Evolutionary conservation across 352 stramenopile genomes (phyloP).

Genomic region (Discostella stelligera): DNA sequence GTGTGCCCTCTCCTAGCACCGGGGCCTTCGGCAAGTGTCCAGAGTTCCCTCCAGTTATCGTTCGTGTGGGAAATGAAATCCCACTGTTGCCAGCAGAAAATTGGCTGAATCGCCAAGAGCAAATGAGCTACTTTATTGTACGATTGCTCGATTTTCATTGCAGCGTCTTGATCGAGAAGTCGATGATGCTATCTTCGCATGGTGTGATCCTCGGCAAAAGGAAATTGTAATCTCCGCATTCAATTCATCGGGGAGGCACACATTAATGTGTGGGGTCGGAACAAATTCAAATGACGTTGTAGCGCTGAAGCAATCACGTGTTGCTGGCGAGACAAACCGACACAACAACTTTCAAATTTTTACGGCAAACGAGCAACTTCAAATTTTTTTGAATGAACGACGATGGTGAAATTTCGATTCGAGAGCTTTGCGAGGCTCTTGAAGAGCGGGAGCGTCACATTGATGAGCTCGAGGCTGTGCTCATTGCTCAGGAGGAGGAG

Average conservation of each 20-base stretch:
- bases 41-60: conserved; percentile 60
- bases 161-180: not conserved
- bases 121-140: not conserved
- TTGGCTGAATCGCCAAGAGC: not conserved
- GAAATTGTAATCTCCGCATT: conserved; percentile 92
- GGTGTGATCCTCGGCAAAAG: conserved; percentile 95
- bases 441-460: conserved; percentile 52
- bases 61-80: conserved; percentile 64
- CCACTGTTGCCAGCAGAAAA: conserved; percentile 85
- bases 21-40: conserved; percentile 74
- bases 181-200: conserved; percentile 88
- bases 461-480: conserved; percentile 31
- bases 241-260: conserved; percentile 90
- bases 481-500: conserved; percentile 27
- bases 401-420: conserved; percentile 10
- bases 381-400: not conserved
- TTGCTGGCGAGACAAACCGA: no score
- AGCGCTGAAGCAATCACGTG: conserved; percentile 86
- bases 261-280: conserved; percentile 98
- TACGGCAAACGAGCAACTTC: not conserved
- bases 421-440: conserved; percentile 31
- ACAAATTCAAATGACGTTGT: conserved; percentile 97
- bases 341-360: not conserved
- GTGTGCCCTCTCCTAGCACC: conserved; percentile 86
- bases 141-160: not conserved